Conservation (phyloP, 2,329 filamentous ascomycete species). For the Cladosporium sphaerospermum region DNA sequence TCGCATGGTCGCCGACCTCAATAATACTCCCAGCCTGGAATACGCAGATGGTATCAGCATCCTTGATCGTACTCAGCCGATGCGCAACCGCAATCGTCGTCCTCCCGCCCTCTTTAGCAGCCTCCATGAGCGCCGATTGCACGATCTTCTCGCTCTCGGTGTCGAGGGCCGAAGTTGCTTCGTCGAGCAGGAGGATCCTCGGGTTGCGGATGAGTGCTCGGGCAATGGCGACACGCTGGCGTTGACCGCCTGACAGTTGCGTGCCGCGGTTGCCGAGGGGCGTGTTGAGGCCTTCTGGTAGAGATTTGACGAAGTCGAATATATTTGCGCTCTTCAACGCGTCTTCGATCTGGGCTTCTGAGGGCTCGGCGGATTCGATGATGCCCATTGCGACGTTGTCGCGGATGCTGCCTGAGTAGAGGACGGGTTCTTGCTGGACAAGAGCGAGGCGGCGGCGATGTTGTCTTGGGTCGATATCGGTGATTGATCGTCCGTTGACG, state of each 20-base stretch:
- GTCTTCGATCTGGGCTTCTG: constrained; percentile 14
- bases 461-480: constrained; percentile 28
- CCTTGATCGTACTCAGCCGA: constrained; percentile 37
- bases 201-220: constrained; percentile 19
- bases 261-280: constrained; percentile 18
- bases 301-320: constrained; percentile 17
- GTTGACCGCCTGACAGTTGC: constrained; percentile 21
- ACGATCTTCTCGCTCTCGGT: constrained; percentile 21
- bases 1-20: constrained; percentile 34
- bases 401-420: constrained; percentile 39
- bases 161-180: constrained; percentile 22
- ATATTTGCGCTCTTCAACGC: constrained; percentile 18
- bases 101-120: constrained; percentile 15
- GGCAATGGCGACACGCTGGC: constrained; percentile 21
- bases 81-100: constrained; percentile 41
- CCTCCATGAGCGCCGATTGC: constrained; percentile 29
- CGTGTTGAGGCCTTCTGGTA: constrained; percentile 24
- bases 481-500: constrained; percentile 38
- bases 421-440: constrained; percentile 42
- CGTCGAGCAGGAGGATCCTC: constrained; percentile 19
- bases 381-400: constrained; percentile 32
- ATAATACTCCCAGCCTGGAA: constrained; percentile 33
- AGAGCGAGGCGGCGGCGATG: constrained; percentile 40
- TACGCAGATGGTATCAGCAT: constrained; percentile 38
- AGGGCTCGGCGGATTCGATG: constrained; percentile 5